Evolutionary conservation across 2,329 filamentous ascomycete genomes (phyloP).

Genomic region (Pezicula rhizophila): DNA sequence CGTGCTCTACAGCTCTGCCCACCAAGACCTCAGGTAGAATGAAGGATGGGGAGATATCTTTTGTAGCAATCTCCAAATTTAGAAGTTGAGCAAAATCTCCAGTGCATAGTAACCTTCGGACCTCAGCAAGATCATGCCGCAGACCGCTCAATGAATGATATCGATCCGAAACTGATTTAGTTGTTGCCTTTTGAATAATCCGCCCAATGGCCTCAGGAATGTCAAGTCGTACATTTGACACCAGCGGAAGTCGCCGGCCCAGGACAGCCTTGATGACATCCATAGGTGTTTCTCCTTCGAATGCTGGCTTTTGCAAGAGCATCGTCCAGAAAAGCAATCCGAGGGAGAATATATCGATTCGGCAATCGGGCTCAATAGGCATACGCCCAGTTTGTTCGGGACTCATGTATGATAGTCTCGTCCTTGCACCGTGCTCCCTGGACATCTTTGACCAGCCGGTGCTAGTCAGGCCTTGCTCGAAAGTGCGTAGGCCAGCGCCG

Average conservation of each 20-base stretch:
- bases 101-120: conserved; percentile 68
- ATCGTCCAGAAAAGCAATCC: conserved; percentile 86
- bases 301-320: conserved; percentile 72
- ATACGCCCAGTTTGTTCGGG: conserved; percentile 92
- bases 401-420: conserved; percentile 86
- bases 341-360: conserved; percentile 90
- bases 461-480: conserved; percentile 82
- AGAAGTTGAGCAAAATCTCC: conserved; percentile 67
- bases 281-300: conserved; percentile 72
- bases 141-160: conserved; percentile 87
- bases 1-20: conserved; percentile 67
- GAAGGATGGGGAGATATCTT: conserved; percentile 89
- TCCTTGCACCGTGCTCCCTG: conserved; percentile 76
- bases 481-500: conserved; percentile 78
- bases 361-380: conserved; percentile 82
- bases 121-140: conserved; percentile 69
- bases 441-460: conserved; percentile 82
- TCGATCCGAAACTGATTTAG: conserved; percentile 78
- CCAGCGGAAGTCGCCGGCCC: conserved; percentile 68
- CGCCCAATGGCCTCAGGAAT: conserved; percentile 75
- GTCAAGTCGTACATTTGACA: conserved; percentile 73
- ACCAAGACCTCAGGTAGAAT: conserved; percentile 77
- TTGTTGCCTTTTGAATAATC: conserved; percentile 87
- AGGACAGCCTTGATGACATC: conserved; percentile 91
- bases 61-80: conserved; percentile 71